A percentile compares a stretch with the other conserved stretches of the same genome.
Evolutionary conservation across 2,329 filamentous ascomycete species (phyloP).

Genomic region (Colletotrichum sp.): DNA sequence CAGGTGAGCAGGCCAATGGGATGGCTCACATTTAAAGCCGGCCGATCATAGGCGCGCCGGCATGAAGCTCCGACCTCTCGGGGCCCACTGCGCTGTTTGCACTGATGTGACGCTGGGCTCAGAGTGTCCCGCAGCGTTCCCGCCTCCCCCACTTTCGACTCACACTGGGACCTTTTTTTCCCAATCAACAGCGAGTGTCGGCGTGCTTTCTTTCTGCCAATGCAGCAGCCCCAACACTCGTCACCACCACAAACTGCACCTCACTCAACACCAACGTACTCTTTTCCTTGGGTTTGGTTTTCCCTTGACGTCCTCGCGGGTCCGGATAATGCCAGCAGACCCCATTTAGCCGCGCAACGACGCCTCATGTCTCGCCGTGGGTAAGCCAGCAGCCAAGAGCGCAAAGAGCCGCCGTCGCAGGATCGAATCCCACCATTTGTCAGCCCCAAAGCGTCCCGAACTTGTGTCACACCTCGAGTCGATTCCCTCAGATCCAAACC

Average conservation of each 20-base stretch:
- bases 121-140: background rate
- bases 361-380: slow-evolving; percentile 1
- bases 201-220: background rate
- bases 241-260: background rate
- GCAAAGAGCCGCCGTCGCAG: background rate
- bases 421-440: slow-evolving; percentile 4
- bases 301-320: background rate
- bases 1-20: background rate
- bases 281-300: background rate
- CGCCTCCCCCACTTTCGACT: background rate
- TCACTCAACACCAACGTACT: background rate
- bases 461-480: slow-evolving; percentile 1
- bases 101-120: background rate
- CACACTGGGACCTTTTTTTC: background rate
- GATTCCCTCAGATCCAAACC: background rate
- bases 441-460: background rate
- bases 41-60: background rate
- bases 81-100: background rate
- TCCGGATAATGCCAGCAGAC: background rate
- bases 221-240: background rate
- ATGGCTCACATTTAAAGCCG: background rate
- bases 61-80: slow-evolving; percentile 2
- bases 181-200: background rate
- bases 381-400: background rate
- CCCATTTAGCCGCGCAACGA: background rate